phyloP scores from a whole-genome alignment of 495 filamentous ascomycete species.

The Podospora conica region DNA sequence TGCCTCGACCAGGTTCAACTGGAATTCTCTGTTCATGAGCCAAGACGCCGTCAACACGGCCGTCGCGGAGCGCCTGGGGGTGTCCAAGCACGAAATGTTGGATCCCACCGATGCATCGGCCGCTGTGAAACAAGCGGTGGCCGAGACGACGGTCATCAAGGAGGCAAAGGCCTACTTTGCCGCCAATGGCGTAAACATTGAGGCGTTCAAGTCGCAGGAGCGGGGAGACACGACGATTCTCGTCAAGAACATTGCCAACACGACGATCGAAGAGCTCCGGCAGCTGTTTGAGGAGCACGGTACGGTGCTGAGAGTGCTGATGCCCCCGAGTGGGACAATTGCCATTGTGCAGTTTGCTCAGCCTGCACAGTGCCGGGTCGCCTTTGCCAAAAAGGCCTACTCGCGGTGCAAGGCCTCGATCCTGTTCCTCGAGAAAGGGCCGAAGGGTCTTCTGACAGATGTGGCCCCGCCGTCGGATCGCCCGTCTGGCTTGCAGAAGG shows the following conservation, averaged over 20 bases:
- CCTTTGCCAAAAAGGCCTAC: slow-evolving; percentile 79
- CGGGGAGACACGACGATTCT: slow-evolving; percentile 83
- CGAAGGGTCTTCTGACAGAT: slow-evolving; percentile 66
- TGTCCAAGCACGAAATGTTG: slow-evolving; percentile 82
- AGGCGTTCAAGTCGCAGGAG: slow-evolving; percentile 77
- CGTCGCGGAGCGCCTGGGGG: slow-evolving; percentile 75
- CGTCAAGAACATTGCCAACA: slow-evolving; percentile 90
- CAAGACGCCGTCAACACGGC: slow-evolving; percentile 94
- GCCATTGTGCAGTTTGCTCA: slow-evolving; percentile 84
- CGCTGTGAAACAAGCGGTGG: slow-evolving; percentile 92
- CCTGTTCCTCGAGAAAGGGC: slow-evolving; percentile 89
- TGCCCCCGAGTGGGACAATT: slow-evolving; percentile 88
- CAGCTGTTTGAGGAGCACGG: slow-evolving; percentile 67
- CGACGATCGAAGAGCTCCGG: slow-evolving; percentile 59
- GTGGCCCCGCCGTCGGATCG: slow-evolving; percentile 25
- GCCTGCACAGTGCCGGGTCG: slow-evolving; percentile 68
- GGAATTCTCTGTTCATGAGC: slow-evolving; percentile 98
- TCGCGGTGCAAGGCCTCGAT: slow-evolving; percentile 85
- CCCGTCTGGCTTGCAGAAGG: slow-evolving; percentile 35
- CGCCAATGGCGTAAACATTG: slow-evolving; percentile 79
- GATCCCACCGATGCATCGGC: slow-evolving; percentile 92
- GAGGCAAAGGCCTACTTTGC: slow-evolving; percentile 90
- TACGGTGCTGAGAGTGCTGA: slow-evolving; percentile 66
- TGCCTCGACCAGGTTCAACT: slow-evolving; percentile 74
- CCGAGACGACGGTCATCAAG: slow-evolving; percentile 92